Percentiles rank a stretch among this genome's conserved stretches.
These are phyloP conservation scores for Sherardia arvensis DNA, from an alignment of 257 asterid genomes.

Conservation along the genomic window DNA sequence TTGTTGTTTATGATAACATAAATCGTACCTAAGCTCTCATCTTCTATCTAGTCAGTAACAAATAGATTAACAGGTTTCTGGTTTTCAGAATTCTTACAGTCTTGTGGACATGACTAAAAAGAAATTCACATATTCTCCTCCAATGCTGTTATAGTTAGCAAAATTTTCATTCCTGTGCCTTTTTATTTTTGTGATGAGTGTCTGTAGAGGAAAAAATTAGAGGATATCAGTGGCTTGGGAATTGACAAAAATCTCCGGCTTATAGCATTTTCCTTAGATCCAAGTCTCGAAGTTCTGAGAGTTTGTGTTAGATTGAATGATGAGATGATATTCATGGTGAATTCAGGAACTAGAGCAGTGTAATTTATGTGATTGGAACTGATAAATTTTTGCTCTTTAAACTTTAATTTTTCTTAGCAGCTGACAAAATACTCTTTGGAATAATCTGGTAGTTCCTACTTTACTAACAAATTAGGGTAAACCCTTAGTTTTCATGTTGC, in stretches of 20 bases:
- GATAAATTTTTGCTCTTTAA: not conserved
- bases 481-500: not conserved
- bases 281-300: not conserved
- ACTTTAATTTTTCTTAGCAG: not conserved
- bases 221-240: not conserved
- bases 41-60: not conserved
- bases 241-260: not conserved
- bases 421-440: not conserved
- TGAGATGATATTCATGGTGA: not conserved
- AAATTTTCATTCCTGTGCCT: not conserved
- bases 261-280: not conserved
- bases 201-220: not conserved
- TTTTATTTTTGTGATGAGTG: not conserved
- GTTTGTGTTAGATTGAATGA: too few relatives aligned
- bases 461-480: not conserved
- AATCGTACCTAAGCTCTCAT: not conserved
- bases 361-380: not conserved
- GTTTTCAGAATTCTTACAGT: not conserved
- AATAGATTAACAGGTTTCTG: not conserved
- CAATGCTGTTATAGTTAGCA: not conserved
- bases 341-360: not conserved
- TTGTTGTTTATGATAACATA: not conserved
- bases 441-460: not conserved
- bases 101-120: not conserved
- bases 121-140: not conserved